Conservation (phyloP, 345 rosid species). For the Erysimum cheiranthoides region DNA sequence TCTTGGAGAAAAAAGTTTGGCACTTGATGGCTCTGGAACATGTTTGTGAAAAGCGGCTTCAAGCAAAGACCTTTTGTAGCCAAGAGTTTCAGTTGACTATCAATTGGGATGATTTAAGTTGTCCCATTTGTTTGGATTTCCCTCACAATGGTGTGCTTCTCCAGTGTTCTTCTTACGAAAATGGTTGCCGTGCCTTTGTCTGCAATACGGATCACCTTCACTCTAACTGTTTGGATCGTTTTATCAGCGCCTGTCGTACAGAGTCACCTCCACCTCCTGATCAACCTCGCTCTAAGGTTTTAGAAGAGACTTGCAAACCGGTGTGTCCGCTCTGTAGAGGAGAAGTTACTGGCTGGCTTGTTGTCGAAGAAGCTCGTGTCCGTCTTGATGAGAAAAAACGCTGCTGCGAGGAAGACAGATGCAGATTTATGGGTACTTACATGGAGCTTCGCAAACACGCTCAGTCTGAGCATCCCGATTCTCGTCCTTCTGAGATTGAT, state of each 20-base stretch:
- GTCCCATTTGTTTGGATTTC: slow-evolving; percentile 92
- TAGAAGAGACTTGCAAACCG: slow-evolving; percentile 60
- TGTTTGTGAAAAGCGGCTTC: slow-evolving; percentile 47
- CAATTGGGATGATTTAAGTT: slow-evolving; percentile 76
- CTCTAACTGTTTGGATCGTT: slow-evolving; percentile 92
- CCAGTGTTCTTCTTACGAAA: slow-evolving; percentile 74
- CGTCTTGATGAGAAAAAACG: slow-evolving; percentile 77
- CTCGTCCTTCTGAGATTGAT: slow-evolving; percentile 86
- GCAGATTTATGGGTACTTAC: slow-evolving; percentile 71
- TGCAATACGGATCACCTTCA: slow-evolving; percentile 88
- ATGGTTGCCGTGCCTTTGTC: slow-evolving; percentile 88
- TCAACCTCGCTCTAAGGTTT: slow-evolving; percentile 42
- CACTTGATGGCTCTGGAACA: slow-evolving; percentile 54
- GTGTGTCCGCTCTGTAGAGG: slow-evolving; percentile 96
- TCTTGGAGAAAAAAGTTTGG: slow-evolving; percentile 25
- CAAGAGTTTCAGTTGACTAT: slow-evolving; percentile 61
- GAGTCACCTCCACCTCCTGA: slow-evolving; percentile 58
- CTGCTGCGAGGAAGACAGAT: slow-evolving; percentile 74
- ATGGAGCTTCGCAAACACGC: slow-evolving; percentile 75
- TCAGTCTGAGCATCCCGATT: slow-evolving; percentile 79
- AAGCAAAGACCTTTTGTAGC: slow-evolving; percentile 39
- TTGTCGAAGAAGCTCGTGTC: slow-evolving; percentile 73
- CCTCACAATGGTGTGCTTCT: slow-evolving; percentile 95
- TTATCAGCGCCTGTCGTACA: slow-evolving; percentile 74
- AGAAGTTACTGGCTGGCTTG: slow-evolving; percentile 85